phyloP scores from a whole-genome alignment of 2,329 filamentous ascomycete genomes.

The Blumeria graminis region DNA sequence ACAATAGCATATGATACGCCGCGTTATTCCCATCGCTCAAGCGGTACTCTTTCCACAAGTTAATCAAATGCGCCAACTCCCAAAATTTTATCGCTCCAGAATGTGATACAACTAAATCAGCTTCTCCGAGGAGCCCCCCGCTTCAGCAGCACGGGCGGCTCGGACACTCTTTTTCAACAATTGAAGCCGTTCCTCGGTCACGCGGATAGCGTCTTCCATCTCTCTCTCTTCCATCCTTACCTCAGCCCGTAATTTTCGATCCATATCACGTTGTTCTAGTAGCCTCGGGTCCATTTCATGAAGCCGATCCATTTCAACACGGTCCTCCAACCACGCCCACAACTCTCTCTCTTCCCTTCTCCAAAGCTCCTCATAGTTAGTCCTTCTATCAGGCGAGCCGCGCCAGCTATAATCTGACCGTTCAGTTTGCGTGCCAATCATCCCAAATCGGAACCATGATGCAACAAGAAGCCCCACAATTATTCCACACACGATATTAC shows the following conservation, averaged over 20 bases:
- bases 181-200: conserved; percentile 67
- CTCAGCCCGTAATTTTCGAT: conserved; percentile 10
- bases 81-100: no score
- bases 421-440: conserved; percentile 16
- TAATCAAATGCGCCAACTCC: no score
- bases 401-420: conserved; percentile 18
- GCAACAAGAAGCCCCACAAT: conserved; percentile 49
- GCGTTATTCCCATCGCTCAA: no score
- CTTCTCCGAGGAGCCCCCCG: not conserved
- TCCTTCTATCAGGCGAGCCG: conserved; percentile 36
- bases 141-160: not conserved
- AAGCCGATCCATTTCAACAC: conserved; percentile 44
- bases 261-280: conserved; percentile 9
- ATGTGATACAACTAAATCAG: no score
- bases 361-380: conserved; percentile 77
- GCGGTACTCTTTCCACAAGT: no score
- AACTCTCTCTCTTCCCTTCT: conserved; percentile 16
- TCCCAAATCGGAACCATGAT: conserved; percentile 45
- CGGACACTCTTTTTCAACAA: conserved; percentile 52
- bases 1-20: no score
- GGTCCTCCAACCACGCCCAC: conserved; percentile 15
- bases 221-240: conserved; percentile 11
- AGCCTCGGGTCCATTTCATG: conserved; percentile 22
- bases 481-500: conserved; percentile 55
- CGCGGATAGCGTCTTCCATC: conserved; percentile 18